Percentiles rank a stretch among this genome's conserved stretches.
Evolutionary conservation across 2,329 filamentous ascomycete species (phyloP).

Genomic region (Exophiala alcalophila): DNA sequence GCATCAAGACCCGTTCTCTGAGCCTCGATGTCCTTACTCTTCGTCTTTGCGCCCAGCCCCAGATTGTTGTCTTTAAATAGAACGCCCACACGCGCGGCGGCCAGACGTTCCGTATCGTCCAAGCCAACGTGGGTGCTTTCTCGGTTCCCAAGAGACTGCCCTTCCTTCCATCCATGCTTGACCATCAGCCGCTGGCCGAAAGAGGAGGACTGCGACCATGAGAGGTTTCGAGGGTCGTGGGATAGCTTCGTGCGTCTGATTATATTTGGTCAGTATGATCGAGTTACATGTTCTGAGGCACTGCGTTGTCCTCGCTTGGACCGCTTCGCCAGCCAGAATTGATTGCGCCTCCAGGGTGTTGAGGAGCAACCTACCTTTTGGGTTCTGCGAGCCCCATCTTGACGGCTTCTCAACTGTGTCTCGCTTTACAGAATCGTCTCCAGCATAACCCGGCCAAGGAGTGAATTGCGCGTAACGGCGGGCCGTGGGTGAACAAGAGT

Average conservation of each 20-base stretch:
- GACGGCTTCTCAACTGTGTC: too few species aligned
- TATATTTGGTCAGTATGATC: not conserved
- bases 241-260: constrained; percentile 67
- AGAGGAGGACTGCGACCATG: constrained; percentile 82
- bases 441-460: too few species aligned
- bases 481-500: too few species aligned
- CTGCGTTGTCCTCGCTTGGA: not conserved
- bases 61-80: constrained; percentile 82
- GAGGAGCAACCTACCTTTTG: constrained; percentile 16
- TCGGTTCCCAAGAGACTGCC: constrained; percentile 74
- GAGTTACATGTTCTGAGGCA: not conserved
- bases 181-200: constrained; percentile 90
- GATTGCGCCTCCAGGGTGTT: not conserved
- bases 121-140: constrained; percentile 60
- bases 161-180: constrained; percentile 86
- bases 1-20: constrained; percentile 81
- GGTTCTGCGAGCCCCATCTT: constrained; percentile 26
- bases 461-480: too few species aligned
- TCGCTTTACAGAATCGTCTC: too few species aligned
- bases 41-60: constrained; percentile 73
- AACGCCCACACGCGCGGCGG: constrained; percentile 26
- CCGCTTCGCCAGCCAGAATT: not conserved
- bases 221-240: constrained; percentile 91
- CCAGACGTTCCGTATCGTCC: constrained; percentile 22
- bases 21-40: constrained; percentile 62